Evolutionary conservation across 2,329 filamentous ascomycete species (phyloP).

Genomic region (Capronia epimyces): DNA sequence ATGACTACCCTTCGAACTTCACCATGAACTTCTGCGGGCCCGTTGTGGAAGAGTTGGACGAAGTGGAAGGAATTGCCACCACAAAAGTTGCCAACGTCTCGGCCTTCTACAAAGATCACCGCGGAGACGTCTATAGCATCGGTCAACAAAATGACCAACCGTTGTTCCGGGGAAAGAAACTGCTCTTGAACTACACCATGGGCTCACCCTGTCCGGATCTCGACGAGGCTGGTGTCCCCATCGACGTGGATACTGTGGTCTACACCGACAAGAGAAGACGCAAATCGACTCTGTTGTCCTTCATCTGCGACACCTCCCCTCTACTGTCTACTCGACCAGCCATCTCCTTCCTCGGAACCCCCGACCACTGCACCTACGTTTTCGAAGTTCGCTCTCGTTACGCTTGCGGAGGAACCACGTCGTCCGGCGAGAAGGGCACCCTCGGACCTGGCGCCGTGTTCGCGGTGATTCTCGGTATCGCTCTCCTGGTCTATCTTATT

Average conservation of each 20-base stretch:
- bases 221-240: slow-evolving; percentile 27
- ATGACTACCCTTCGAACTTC: slow-evolving; percentile 49
- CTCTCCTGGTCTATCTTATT: slow-evolving; percentile 79
- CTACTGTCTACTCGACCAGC: slow-evolving; percentile 48
- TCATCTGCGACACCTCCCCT: slow-evolving; percentile 74
- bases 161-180: slow-evolving; percentile 51
- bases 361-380: slow-evolving; percentile 90
- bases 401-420: slow-evolving; percentile 67
- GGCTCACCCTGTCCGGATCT: slow-evolving; percentile 62
- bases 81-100: slow-evolving; percentile 44
- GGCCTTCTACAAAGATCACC: slow-evolving; percentile 42
- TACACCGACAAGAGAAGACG: slow-evolving; percentile 35
- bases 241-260: slow-evolving; percentile 15
- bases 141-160: slow-evolving; percentile 43
- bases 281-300: slow-evolving; percentile 84
- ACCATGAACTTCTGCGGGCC: slow-evolving; percentile 49
- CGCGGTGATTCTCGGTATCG: slow-evolving; percentile 72
- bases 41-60: slow-evolving; percentile 43
- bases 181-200: slow-evolving; percentile 69
- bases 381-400: slow-evolving; percentile 85
- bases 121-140: slow-evolving; percentile 25
- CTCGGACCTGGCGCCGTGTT: slow-evolving; percentile 73
- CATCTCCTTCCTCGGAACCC: slow-evolving; percentile 79
- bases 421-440: slow-evolving; percentile 45
- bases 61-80: slow-evolving; percentile 44